Conservation (phyloP, 495 filamentous ascomycete species). For the Aspergillus biplanus region DNA sequence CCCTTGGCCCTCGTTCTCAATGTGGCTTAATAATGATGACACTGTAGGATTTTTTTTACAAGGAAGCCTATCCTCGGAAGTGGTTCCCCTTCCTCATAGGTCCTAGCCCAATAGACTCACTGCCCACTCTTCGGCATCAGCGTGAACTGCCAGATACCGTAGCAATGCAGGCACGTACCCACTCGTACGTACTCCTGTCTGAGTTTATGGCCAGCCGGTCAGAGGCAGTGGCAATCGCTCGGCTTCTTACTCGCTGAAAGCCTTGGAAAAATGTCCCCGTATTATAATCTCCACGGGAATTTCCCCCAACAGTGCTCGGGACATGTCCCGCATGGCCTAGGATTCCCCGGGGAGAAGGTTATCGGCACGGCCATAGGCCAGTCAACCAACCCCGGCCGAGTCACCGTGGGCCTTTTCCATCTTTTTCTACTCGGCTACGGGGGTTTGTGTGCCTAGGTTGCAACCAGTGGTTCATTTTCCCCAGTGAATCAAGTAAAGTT, state of each 20-base stretch:
- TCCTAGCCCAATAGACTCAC: not conserved
- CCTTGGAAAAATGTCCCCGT: constrained; percentile 17
- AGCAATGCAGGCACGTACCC: not conserved
- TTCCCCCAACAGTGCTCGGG: constrained; percentile 16
- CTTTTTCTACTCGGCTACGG: constrained; percentile 1
- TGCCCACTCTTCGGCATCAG: not conserved
- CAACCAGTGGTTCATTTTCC: not conserved
- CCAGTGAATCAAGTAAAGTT: not conserved
- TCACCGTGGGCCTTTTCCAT: constrained; percentile 8
- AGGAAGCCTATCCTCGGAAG: not conserved
- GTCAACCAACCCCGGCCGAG: not conserved
- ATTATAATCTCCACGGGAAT: constrained; percentile 18
- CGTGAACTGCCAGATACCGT: not conserved
- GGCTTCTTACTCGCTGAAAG: constrained; percentile 8
- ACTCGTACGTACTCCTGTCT: not conserved
- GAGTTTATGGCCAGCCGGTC: not conserved
- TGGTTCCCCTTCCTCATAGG: not conserved
- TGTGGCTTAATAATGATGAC: not conserved
- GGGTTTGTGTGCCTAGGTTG: not conserved
- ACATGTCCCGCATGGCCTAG: constrained; percentile 16
- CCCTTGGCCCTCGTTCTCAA: not conserved
- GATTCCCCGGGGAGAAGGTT: constrained; percentile 15
- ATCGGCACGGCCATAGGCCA: constrained; percentile 18
- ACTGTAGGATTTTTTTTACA: not conserved
- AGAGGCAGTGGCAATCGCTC: constrained; percentile 9